Evolutionary conservation across 2,329 filamentous ascomycete genomes (phyloP).

Genomic region (Shiraia sp.): DNA sequence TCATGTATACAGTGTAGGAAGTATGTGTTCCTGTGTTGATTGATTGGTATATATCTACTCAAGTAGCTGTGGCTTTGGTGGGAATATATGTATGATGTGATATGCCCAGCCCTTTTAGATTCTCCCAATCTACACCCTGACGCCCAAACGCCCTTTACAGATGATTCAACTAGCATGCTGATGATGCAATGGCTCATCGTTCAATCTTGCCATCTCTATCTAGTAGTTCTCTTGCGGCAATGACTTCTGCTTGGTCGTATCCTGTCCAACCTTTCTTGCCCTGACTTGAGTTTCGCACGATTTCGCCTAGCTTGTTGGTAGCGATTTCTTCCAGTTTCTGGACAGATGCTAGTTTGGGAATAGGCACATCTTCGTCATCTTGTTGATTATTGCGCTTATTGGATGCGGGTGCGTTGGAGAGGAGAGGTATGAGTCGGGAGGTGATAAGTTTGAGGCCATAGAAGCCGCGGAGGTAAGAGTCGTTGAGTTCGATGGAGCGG

Average conservation of each 20-base stretch:
- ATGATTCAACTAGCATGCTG: not conserved
- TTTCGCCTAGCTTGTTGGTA: conserved; percentile 75
- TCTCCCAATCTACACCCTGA: too few species aligned
- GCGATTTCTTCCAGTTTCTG: conserved; percentile 72
- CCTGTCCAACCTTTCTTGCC: conserved; percentile 71
- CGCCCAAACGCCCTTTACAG: conserved; percentile 5
- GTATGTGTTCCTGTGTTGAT: too few species aligned
- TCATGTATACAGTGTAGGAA: too few species aligned
- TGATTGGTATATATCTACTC: too few species aligned
- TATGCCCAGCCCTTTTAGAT: too few species aligned
- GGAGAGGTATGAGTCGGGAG: conserved; percentile 34
- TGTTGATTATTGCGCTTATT: conserved; percentile 34
- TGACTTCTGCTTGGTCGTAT: conserved; percentile 72
- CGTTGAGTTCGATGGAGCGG: conserved; percentile 89
- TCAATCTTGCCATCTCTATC: conserved; percentile 52
- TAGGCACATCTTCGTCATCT: conserved; percentile 46
- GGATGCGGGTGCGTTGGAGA: conserved; percentile 31
- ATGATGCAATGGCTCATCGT: conserved; percentile 10
- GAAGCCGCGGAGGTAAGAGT: conserved; percentile 88
- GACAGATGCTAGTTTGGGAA: conserved; percentile 63
- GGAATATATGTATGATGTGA: too few species aligned
- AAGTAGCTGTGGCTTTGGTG: too few species aligned
- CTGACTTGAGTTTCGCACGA: conserved; percentile 65
- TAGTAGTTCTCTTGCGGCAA: conserved; percentile 70
- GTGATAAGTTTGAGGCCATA: conserved; percentile 84